Conservation (phyloP, 225 moss, liverwort and hornwort species). For the Rhytidiadelphus loreus region DNA sequence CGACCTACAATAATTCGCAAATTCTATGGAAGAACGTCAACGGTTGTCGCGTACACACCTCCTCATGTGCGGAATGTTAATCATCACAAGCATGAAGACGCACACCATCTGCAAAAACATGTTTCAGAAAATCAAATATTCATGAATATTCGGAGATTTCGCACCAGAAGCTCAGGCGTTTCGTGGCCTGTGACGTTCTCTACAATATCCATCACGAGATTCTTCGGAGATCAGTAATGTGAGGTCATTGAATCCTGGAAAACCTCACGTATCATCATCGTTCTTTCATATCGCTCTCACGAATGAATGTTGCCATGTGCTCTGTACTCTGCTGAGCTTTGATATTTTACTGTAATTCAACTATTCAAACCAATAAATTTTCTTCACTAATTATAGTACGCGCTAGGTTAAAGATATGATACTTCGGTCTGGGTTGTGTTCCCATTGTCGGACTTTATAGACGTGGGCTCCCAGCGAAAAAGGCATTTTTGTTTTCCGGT, state of each 20-base stretch:
- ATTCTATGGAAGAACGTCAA: not conserved
- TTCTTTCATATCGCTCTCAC: not conserved
- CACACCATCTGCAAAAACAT: not conserved
- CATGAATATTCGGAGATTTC: not conserved
- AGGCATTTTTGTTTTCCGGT: not conserved
- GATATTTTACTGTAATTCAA: not conserved
- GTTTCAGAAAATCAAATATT: not conserved
- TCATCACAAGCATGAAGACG: not conserved
- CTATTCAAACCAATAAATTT: not conserved
- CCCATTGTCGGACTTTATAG: not conserved
- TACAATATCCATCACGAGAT: not conserved
- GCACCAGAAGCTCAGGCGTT: not conserved
- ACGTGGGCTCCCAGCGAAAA: not conserved
- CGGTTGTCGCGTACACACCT: not conserved
- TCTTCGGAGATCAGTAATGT: not conserved
- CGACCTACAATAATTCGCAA: not conserved
- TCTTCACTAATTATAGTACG: not conserved
- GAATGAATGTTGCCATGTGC: not conserved
- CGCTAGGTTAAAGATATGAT: not conserved
- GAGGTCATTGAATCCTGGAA: conserved; percentile 1
- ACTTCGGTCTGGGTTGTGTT: not conserved
- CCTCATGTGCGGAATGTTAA: not conserved
- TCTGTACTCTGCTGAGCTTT: not conserved
- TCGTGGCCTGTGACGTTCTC: not conserved
- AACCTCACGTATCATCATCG: not conserved